Percentiles rank a stretch among this genome's conserved stretches.
Conservation (phyloP, 2,329 filamentous ascomycete species). For the Ophioceras dolichostomum region DNA sequence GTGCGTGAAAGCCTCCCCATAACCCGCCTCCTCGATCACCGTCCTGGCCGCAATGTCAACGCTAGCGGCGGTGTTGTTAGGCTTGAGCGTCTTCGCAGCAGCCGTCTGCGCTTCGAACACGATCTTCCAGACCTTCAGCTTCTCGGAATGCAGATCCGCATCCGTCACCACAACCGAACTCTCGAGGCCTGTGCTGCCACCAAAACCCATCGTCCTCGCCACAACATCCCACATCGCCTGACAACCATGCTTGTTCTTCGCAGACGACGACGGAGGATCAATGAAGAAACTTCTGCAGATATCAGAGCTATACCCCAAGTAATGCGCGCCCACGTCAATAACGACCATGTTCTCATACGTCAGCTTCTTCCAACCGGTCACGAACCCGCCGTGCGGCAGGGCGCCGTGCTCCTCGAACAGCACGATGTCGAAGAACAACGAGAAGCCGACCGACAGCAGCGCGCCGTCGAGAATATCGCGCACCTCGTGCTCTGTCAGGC, state of each 20-base stretch:
- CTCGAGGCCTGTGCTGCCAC: background rate
- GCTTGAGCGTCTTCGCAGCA: conserved; percentile 34
- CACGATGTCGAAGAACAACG: conserved; percentile 51
- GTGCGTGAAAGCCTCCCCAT: conserved; percentile 47
- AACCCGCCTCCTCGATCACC: conserved; percentile 45
- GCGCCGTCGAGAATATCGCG: conserved; percentile 41
- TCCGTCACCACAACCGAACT: background rate
- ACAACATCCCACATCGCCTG: background rate
- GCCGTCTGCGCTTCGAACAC: conserved; percentile 50
- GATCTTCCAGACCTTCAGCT: conserved; percentile 44
- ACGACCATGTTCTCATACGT: conserved; percentile 43
- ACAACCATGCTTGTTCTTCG: background rate
- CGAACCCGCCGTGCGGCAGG: conserved; percentile 39
- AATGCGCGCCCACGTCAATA: conserved; percentile 51
- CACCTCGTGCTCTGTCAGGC: conserved; percentile 46
- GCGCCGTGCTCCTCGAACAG: conserved; percentile 45
- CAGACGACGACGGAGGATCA: conserved; percentile 14
- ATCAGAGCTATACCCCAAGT: conserved; percentile 50
- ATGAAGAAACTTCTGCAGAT: conserved; percentile 51
- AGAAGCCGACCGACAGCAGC: conserved; percentile 38
- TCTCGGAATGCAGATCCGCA: conserved; percentile 26
- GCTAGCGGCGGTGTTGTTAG: conserved; percentile 41
- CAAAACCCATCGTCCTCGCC: background rate
- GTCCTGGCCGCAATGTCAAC: conserved; percentile 48
- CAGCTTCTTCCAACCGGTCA: conserved; percentile 36